Evolutionary conservation across 805 yeast species (phyloP).

Genomic region (Candida railenensis): DNA sequence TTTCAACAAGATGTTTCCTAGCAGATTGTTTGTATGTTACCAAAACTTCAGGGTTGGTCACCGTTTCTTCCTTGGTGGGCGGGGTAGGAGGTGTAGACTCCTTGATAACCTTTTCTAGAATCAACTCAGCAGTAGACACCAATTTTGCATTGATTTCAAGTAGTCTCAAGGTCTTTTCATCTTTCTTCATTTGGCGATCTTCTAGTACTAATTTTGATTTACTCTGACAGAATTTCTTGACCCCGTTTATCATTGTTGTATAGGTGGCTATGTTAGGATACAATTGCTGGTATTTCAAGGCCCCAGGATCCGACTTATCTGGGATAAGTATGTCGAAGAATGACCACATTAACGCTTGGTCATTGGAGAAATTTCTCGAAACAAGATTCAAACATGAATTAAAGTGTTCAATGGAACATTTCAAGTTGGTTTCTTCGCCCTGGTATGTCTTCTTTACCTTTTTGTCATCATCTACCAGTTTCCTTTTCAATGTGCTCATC

Average conservation of each 20-base stretch:
- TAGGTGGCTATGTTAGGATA: slow-evolving; percentile 36
- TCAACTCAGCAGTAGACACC: slow-evolving; percentile 23
- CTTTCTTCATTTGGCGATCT: slow-evolving; percentile 13
- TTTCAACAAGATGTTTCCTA: slow-evolving; percentile 21
- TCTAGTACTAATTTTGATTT: slow-evolving; percentile 14
- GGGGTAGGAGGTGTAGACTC: slow-evolving; percentile 35
- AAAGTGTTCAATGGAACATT: slow-evolving; percentile 27
- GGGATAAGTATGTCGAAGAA: slow-evolving; percentile 30
- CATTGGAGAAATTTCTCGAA: slow-evolving; percentile 30
- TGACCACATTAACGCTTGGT: slow-evolving; percentile 37
- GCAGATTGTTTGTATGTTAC: slow-evolving; percentile 15
- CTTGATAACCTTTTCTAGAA: slow-evolving; percentile 23
- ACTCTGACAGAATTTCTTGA: slow-evolving; percentile 16
- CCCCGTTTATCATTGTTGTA: slow-evolving; percentile 38
- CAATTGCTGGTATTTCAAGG: slow-evolving; percentile 12
- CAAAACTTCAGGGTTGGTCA: slow-evolving; percentile 17
- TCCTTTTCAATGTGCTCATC: slow-evolving; percentile 1
- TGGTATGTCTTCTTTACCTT: neutral
- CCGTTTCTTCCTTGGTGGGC: slow-evolving; percentile 26
- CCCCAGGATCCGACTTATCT: slow-evolving; percentile 10
- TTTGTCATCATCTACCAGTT: slow-evolving; percentile 3
- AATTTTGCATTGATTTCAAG: slow-evolving; percentile 28
- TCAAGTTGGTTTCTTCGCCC: neutral
- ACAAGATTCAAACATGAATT: slow-evolving; percentile 37
- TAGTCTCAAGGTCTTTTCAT: slow-evolving; percentile 21